phyloP scores from a whole-genome alignment of 202 grass and related monocot genomes.

The Thinopyrum obtusiflorum region DNA sequence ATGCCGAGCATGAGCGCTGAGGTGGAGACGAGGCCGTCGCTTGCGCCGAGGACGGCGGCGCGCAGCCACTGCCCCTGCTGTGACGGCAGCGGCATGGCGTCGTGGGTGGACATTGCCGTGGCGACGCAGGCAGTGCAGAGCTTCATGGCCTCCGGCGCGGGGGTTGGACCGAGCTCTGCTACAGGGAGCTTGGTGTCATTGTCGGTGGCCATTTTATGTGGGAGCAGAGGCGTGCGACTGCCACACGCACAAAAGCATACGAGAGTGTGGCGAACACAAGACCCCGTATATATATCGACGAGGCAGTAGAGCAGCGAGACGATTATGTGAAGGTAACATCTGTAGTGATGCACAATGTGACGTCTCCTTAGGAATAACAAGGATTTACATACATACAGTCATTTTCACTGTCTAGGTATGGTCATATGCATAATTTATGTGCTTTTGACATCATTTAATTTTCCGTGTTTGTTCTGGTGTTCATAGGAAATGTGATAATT shows the following conservation, averaged over 20 bases:
- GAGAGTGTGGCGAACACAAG: not conserved
- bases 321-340: not conserved
- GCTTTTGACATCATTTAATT: not conserved
- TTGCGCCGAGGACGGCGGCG: slow-evolving; percentile 62
- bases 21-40: slow-evolving; percentile 68
- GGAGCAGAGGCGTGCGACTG: not conserved
- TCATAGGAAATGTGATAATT: not conserved
- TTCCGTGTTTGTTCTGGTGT: not conserved
- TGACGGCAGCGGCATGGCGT: not conserved
- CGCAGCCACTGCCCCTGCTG: slow-evolving; percentile 57
- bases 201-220: not conserved
- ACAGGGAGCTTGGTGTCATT: slow-evolving; percentile 46
- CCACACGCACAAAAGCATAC: not conserved
- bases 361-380: not conserved
- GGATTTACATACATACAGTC: not conserved
- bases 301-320: not conserved
- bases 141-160: not conserved
- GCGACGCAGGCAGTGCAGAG: not conserved
- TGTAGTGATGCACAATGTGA: not conserved
- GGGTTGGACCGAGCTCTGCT: not conserved
- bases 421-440: not conserved
- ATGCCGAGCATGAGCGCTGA: slow-evolving; percentile 66
- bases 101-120: not conserved
- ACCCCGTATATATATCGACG: not conserved
- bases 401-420: not conserved